phyloP scores from a whole-genome alignment of 805 yeast genomes.

The Clavispora santaluciae region DNA sequence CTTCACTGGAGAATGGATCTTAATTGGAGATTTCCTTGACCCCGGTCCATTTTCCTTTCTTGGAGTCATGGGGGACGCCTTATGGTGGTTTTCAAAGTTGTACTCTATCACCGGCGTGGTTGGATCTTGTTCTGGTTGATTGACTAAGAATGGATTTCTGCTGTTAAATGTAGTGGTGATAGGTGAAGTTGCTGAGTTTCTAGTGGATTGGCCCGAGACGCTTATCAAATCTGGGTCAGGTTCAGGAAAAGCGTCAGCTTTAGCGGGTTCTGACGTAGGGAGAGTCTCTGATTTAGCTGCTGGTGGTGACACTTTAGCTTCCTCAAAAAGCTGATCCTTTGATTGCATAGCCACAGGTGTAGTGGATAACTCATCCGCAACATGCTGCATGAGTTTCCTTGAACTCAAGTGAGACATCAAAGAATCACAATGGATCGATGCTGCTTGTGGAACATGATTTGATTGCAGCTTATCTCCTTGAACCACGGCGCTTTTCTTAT shows the following conservation, averaged over 20 bases:
- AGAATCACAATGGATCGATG: conserved; percentile 14
- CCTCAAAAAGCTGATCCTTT: conserved; percentile 27
- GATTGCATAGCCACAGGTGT: conserved; percentile 27
- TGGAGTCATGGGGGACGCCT: not conserved
- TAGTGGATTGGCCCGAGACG: conserved; percentile 13
- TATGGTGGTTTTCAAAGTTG: not conserved
- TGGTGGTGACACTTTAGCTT: conserved; percentile 2
- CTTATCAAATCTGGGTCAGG: conserved; percentile 28
- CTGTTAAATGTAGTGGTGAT: not conserved
- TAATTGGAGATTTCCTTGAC: conserved; percentile 22
- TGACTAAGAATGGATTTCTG: not conserved
- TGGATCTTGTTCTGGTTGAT: not conserved
- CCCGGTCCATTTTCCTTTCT: not conserved
- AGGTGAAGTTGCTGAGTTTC: not conserved
- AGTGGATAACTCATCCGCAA: conserved; percentile 33
- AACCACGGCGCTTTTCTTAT: conserved; percentile 12
- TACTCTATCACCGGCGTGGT: not conserved
- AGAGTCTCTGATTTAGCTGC: not conserved
- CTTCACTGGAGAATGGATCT: conserved; percentile 35
- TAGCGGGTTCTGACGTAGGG: not conserved
- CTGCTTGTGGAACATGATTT: conserved; percentile 11
- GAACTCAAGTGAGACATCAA: conserved; percentile 20
- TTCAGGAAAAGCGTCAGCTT: conserved; percentile 23
- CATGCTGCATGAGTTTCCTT: conserved; percentile 13
- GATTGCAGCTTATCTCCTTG: conserved; percentile 16